Percentiles rank a stretch among this genome's conserved stretches.
Conservation (phyloP, 179 eudicot genomes). For the Heliamphora pulchella region DNA sequence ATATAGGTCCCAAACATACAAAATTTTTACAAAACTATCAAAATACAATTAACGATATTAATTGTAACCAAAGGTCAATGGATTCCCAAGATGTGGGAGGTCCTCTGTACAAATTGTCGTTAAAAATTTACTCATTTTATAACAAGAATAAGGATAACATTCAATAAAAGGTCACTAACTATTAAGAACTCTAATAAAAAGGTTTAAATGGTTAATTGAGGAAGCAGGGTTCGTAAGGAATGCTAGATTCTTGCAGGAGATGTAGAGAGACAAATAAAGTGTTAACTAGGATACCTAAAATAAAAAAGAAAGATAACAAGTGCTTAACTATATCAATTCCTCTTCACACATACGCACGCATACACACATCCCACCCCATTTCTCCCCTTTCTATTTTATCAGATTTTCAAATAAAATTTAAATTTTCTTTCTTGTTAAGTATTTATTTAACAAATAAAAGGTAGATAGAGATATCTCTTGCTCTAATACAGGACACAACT, state of each 20-base stretch:
- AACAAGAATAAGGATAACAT: not conserved
- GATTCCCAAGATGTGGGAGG: not conserved
- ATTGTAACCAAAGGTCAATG: not conserved
- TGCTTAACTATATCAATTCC: not conserved
- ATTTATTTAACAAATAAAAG: too few relatives aligned
- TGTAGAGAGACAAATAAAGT: not conserved
- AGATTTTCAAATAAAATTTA: not conserved
- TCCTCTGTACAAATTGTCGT: not conserved
- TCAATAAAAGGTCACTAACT: not conserved
- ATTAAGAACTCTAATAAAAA: not conserved
- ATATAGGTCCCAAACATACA: not conserved
- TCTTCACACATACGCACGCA: not conserved
- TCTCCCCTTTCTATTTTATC: not conserved
- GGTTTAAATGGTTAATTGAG: not conserved
- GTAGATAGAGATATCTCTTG: too few relatives aligned
- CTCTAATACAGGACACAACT: too few relatives aligned
- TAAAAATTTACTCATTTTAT: not conserved
- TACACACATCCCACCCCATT: not conserved
- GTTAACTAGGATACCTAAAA: not conserved
- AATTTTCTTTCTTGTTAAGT: too few relatives aligned
- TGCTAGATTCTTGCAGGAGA: not conserved
- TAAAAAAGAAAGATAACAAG: not conserved
- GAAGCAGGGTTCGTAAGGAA: not conserved
- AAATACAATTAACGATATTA: not conserved
- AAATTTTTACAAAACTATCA: not conserved